Percentiles rank a stretch among this genome's conserved stretches.
These are phyloP conservation scores for Plasmodium berghei DNA, from an alignment of 169 alveolate species.

Conservation along the genomic window DNA sequence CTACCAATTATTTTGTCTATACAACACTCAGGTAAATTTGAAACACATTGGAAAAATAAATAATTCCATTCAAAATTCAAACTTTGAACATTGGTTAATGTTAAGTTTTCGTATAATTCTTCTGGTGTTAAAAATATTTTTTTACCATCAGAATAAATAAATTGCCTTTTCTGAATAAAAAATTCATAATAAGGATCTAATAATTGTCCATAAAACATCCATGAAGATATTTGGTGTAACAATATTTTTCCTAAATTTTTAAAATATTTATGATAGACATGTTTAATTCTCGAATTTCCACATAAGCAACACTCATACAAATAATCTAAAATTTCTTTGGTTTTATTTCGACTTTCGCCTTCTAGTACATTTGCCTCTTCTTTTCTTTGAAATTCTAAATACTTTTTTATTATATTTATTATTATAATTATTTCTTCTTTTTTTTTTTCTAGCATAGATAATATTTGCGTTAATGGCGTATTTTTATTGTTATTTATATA, in stretches of 20 bases:
- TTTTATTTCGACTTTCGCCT: conserved; percentile 69
- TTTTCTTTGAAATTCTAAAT: conserved; percentile 63
- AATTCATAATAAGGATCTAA: conserved; percentile 82
- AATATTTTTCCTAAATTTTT: conserved; percentile 69
- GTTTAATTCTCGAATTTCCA: conserved; percentile 67
- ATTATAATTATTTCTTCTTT: conserved; percentile 77
- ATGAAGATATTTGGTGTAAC: conserved; percentile 74
- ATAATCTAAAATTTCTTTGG: conserved; percentile 75
- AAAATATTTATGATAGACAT: conserved; percentile 61
- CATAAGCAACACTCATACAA: conserved; percentile 59
- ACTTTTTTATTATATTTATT: conserved; percentile 64
- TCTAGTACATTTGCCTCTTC: conserved; percentile 65
- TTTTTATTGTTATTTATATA: conserved; percentile 77
- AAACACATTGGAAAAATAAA: conserved; percentile 75
- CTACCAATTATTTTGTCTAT: conserved; percentile 57
- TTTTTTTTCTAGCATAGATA: conserved; percentile 78
- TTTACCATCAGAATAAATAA: conserved; percentile 73
- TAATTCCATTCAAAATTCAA: conserved; percentile 84
- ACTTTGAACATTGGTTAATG: conserved; percentile 75
- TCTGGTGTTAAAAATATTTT: conserved; percentile 70
- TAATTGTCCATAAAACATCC: conserved; percentile 84
- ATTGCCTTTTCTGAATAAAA: conserved; percentile 76
- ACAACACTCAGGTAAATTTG: conserved; percentile 74
- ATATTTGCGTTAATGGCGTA: conserved; percentile 79
- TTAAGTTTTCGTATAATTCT: conserved; percentile 73